A percentile compares a stretch with the other conserved stretches of the same genome.
Evolutionary conservation across 768 basidiomycete species (phyloP).

Genomic region (Kwoniella sp.): DNA sequence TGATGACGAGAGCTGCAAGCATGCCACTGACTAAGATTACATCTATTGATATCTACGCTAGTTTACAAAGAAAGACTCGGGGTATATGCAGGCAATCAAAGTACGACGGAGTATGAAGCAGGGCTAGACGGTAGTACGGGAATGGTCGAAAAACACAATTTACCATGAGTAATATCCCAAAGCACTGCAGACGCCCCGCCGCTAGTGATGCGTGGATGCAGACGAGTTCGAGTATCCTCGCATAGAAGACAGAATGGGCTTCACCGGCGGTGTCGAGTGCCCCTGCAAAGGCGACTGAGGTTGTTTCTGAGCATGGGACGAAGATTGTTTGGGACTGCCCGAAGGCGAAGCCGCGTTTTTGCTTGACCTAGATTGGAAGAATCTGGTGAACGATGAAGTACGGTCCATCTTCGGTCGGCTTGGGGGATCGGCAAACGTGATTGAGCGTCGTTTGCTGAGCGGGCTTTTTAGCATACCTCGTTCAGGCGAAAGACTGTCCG

Average conservation of each 20-base stretch:
- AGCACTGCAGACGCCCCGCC: no score
- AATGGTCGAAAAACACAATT: no score
- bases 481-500: neutral
- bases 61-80: no score
- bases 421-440: slow-evolving; percentile 19
- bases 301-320: neutral
- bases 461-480: neutral
- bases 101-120: no score
- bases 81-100: no score
- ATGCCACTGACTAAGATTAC: no score
- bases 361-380: slow-evolving; percentile 17
- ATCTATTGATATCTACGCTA: no score
- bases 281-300: slow-evolving; percentile 4
- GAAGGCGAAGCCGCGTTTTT: neutral
- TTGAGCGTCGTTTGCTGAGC: slow-evolving; percentile 9
- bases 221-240: neutral
- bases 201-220: no score
- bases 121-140: no score
- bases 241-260: neutral
- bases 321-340: neutral
- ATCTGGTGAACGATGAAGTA: slow-evolving; percentile 17
- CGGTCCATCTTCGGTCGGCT: slow-evolving; percentile 13
- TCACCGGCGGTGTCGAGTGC: neutral
- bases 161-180: no score
- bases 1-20: no score